Evolutionary conservation across 2,329 filamentous ascomycete genomes (phyloP).

Genomic region (Arachnopeziza araneosa): DNA sequence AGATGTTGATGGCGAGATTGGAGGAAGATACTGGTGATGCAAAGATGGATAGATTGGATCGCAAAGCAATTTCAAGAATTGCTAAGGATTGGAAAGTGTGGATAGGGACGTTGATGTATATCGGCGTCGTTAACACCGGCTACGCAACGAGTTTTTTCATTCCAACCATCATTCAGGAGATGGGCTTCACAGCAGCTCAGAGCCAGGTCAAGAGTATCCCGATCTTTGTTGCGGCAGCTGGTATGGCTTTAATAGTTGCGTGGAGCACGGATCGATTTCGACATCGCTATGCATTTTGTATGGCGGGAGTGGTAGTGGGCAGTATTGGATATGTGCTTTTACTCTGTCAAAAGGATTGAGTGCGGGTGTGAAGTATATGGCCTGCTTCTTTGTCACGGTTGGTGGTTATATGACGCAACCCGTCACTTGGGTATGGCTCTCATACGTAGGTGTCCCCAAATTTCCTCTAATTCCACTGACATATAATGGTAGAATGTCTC

Average conservation of each 20-base stretch:
- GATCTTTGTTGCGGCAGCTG: conserved; percentile 13
- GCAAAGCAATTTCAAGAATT: conserved; percentile 34
- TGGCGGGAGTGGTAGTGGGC: conserved; percentile 11
- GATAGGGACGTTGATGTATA: conserved; percentile 45
- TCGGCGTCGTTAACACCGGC: conserved; percentile 48
- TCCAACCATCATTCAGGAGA: conserved; percentile 18
- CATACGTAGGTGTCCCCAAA: conserved; percentile 30
- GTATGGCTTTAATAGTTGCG: conserved; percentile 6
- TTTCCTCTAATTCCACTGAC: not conserved
- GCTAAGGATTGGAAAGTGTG: conserved; percentile 41
- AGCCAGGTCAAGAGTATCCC: conserved; percentile 20
- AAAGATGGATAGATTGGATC: conserved; percentile 28
- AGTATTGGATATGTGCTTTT: conserved; percentile 23
- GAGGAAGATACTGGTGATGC: conserved; percentile 21
- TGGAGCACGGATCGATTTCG: conserved; percentile 13
- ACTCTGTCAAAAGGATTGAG: conserved; percentile 39
- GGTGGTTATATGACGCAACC: conserved; percentile 34
- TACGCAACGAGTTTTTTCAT: conserved; percentile 32
- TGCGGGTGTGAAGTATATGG: conserved; percentile 30
- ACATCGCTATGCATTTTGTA: conserved; percentile 18
- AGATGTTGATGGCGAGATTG: conserved; percentile 21
- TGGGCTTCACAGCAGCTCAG: conserved; percentile 16
- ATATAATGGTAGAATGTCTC: conserved; percentile 1
- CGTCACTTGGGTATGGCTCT: conserved; percentile 41
- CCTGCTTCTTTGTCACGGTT: conserved; percentile 33